Conservation (phyloP, 208 protist species). For the Lotmaria passim region DNA sequence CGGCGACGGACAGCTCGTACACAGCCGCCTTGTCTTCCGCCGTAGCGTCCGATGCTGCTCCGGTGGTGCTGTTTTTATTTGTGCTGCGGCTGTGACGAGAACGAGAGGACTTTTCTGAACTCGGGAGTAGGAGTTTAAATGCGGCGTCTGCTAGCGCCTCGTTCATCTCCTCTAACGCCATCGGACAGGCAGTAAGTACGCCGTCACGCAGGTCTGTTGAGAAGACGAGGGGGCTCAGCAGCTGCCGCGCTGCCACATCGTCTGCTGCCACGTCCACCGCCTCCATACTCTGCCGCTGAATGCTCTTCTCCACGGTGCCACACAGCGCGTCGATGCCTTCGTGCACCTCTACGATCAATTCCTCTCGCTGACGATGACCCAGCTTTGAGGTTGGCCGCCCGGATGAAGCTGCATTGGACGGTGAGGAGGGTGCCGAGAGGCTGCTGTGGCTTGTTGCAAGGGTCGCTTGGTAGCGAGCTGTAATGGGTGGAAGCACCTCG, state of each 20-base stretch:
- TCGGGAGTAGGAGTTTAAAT: slow-evolving; percentile 19
- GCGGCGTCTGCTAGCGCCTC: slow-evolving; percentile 23
- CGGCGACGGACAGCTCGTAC: slow-evolving; percentile 24
- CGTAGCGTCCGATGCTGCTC: not conserved
- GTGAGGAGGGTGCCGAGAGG: not conserved
- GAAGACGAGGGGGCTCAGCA: slow-evolving; percentile 7
- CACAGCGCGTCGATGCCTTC: slow-evolving; percentile 38
- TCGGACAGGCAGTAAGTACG: slow-evolving; percentile 19
- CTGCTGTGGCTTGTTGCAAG: too few species aligned
- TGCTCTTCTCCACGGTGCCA: slow-evolving; percentile 6
- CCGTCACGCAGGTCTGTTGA: slow-evolving; percentile 18
- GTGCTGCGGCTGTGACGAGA: not conserved
- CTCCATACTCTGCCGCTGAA: not conserved
- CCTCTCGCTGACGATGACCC: slow-evolving; percentile 19
- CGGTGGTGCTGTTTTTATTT: not conserved
- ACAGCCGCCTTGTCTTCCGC: not conserved
- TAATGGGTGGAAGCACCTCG: slow-evolving; percentile 17
- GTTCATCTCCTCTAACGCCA: slow-evolving; percentile 24
- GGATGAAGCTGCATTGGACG: not conserved
- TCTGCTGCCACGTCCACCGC: not conserved
- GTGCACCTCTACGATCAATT: slow-evolving; percentile 37
- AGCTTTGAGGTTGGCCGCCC: not conserved
- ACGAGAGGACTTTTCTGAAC: not conserved
- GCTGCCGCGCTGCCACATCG: slow-evolving; percentile 5
- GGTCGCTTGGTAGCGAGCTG: slow-evolving; percentile 2